Conservation (phyloP, 805 yeast genomes). For the Hanseniaspora nectarophila region DNA sequence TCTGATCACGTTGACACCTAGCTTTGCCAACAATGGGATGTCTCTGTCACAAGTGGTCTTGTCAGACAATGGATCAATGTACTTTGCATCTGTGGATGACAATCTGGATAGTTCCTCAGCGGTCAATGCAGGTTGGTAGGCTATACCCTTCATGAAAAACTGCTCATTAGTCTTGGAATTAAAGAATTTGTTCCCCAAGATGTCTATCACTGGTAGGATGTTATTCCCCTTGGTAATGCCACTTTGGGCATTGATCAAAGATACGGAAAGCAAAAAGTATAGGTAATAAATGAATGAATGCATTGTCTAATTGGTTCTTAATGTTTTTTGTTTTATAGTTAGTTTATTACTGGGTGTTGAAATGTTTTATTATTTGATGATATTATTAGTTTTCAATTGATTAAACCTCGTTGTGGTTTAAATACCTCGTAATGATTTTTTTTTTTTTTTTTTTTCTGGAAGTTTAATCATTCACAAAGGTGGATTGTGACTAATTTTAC, state of each 20-base stretch:
- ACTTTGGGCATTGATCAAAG: background rate
- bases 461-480: background rate
- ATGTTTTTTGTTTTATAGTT: background rate
- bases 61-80: slow-evolving; percentile 70
- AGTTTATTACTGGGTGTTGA: background rate
- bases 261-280: background rate
- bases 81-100: slow-evolving; percentile 22
- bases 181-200: slow-evolving; percentile 67
- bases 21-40: slow-evolving; percentile 55
- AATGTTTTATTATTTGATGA: too few species aligned
- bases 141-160: slow-evolving; percentile 78
- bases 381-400: background rate
- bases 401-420: background rate
- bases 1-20: slow-evolving; percentile 67
- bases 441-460: background rate
- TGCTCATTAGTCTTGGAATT: slow-evolving; percentile 60
- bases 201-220: slow-evolving; percentile 36
- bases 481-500: background rate
- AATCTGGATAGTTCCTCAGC: slow-evolving; percentile 1
- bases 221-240: background rate
- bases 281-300: background rate
- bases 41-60: slow-evolving; percentile 63
- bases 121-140: slow-evolving; percentile 50
- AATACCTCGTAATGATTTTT: background rate
- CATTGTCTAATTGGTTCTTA: background rate